Evolutionary conservation across 2,329 filamentous ascomycete species (phyloP), one percentile per base, ranked within the genome.

Genomic region (Pyrenophora teres): DNA sequence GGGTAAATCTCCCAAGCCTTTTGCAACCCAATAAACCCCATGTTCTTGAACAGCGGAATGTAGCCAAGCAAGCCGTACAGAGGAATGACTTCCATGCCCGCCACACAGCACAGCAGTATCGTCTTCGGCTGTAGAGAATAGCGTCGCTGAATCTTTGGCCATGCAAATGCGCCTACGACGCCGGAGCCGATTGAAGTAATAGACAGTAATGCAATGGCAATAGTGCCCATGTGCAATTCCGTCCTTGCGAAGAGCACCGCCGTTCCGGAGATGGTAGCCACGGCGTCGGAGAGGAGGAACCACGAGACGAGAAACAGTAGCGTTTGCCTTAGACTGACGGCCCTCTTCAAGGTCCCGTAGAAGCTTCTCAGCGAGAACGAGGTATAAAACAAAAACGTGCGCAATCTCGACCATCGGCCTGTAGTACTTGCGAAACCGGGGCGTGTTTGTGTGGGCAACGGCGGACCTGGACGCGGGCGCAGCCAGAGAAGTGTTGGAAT

Each of bases 211-310:
- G 90, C 93, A 23, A 97, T 77, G 0, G 89, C 87, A 73, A 90
- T 92, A 0, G 92, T 88, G 59, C 86, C 83, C 91, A 97, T 96
- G 62, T 90, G 84, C 12, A 97, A 80, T 68, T 92, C 85, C 0
- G 92, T 97, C 74, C 96, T 95, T 18, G 92, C 93, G 69, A 96
- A 97, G 8, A 97, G 80, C 23, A 97, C 90, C 1, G 93, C 92
- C 0, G 92, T 96, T n/a, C 90, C 92, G 19, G 90, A 93, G 0
- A 95, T 92, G 0, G 93, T 97, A 2, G 93, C 93, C 54, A 97
- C 89, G 19, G 90, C 90, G 67, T 97, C 93, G 2, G 90, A 96
- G 2, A 97, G 81, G 12, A 97, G 81, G 68, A 97, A 96, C 93
- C 93, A 97, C 5, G 89, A 89, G 3, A 82, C 81, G 8, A 97